A percentile compares a stretch with the other conserved stretches of the same genome.
phyloP scores from a whole-genome alignment of 768 basidiomycete species.

The Mycena vitilis region DNA sequence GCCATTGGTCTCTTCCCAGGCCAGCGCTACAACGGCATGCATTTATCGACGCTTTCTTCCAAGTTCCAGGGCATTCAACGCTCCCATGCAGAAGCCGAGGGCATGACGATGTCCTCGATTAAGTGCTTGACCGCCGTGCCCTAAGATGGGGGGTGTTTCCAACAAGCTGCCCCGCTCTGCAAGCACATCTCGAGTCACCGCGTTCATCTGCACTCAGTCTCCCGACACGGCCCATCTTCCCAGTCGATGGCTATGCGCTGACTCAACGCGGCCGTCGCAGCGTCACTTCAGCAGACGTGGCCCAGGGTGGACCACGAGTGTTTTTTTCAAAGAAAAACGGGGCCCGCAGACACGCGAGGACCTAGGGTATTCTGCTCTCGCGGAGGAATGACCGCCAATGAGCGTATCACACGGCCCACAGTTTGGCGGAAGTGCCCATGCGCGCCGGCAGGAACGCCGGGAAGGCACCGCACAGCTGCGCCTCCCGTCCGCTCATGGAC shows the following conservation, averaged over 20 bases:
- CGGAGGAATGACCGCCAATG: slow-evolving; percentile 86
- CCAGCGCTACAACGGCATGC: slow-evolving; percentile 82
- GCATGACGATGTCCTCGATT: slow-evolving; percentile 82
- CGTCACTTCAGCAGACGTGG: slow-evolving; percentile 71
- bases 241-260: slow-evolving; percentile 93
- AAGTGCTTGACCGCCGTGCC: slow-evolving; percentile 78
- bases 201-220: slow-evolving; percentile 75
- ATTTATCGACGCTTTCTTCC: slow-evolving; percentile 86
- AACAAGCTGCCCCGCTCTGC: slow-evolving; percentile 35
- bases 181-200: slow-evolving; percentile 68
- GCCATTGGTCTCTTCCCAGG: slow-evolving; percentile 73
- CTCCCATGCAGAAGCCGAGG: too few species aligned
- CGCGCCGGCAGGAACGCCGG: slow-evolving; percentile 90
- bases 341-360: slow-evolving; percentile 78
- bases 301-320: slow-evolving; percentile 98
- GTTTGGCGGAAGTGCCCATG: slow-evolving; percentile 88
- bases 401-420: slow-evolving; percentile 92
- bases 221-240: slow-evolving; percentile 93
- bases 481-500: slow-evolving; percentile 78
- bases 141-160: slow-evolving; percentile 67
- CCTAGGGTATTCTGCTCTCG: slow-evolving; percentile 68
- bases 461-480: slow-evolving; percentile 91
- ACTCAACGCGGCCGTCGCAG: slow-evolving; percentile 82
- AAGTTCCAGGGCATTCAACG: too few species aligned
- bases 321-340: too few species aligned